These are phyloP conservation scores for Amphibolis antarctica DNA, from an alignment of 106 monocot species.

Conservation along the genomic window DNA sequence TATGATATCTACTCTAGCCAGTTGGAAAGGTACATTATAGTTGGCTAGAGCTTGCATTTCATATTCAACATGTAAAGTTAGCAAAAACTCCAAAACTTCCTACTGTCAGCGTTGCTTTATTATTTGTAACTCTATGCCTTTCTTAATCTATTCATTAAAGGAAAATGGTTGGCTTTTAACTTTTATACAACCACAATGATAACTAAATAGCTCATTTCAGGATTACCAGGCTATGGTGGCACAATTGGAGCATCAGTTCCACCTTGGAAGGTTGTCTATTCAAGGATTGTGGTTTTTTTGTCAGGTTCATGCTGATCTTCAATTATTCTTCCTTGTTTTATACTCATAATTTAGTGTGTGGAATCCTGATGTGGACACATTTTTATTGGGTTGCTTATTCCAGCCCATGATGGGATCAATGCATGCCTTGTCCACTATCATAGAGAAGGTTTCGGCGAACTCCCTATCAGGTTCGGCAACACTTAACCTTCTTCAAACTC, in stretches of 20 bases:
- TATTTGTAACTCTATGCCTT: too few species aligned
- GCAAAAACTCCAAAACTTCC: too few species aligned
- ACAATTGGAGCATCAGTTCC: conserved; percentile 96
- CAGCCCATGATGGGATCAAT: conserved; percentile 91
- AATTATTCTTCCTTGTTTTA: neutral
- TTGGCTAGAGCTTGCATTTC: too few species aligned
- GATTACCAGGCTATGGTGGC: conserved; percentile 99
- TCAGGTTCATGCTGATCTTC: conserved; percentile 35
- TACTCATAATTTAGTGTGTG: neutral
- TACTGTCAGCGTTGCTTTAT: too few species aligned
- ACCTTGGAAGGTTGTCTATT: conserved; percentile 80
- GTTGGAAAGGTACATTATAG: too few species aligned
- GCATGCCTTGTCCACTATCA: conserved; percentile 69
- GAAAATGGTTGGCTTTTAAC: too few species aligned
- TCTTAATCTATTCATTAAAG: too few species aligned
- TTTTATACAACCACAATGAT: neutral
- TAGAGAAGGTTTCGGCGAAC: conserved; percentile 63
- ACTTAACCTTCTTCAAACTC: conserved; percentile 86
- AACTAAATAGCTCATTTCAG: conserved; percentile 17
- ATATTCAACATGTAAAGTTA: too few species aligned
- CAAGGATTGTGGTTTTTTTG: conserved; percentile 97
- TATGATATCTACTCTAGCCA: too few species aligned
- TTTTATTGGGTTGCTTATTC: neutral
- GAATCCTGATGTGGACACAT: neutral
- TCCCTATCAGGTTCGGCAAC: conserved; percentile 67